These are phyloP conservation scores for Neurospora pannonica DNA, from an alignment of 495 filamentous ascomycete genomes.

Conservation along the genomic window DNA sequence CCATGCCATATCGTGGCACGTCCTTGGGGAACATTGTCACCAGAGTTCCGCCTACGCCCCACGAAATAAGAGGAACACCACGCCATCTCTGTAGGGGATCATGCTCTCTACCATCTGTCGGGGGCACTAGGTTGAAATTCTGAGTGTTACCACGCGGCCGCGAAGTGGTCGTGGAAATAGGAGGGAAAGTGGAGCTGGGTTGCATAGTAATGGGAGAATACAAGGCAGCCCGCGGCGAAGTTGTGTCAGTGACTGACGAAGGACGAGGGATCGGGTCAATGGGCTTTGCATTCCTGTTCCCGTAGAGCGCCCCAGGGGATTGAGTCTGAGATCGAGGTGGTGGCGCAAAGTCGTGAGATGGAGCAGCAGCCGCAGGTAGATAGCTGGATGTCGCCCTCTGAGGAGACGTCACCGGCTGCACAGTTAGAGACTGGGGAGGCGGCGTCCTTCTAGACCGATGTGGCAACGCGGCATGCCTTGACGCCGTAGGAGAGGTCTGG, in stretches of 20 bases:
- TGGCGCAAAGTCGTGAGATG: constrained; percentile 38
- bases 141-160: constrained; percentile 31
- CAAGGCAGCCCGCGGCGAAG: constrained; percentile 35
- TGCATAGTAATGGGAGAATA: constrained; percentile 7
- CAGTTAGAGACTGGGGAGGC: constrained; percentile 31
- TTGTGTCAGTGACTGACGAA: constrained; percentile 54
- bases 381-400: constrained; percentile 41
- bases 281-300: constrained; percentile 34
- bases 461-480: constrained; percentile 22
- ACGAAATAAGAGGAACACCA: constrained; percentile 74
- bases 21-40: constrained; percentile 83
- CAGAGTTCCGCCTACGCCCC: constrained; percentile 78
- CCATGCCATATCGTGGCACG: constrained; percentile 75
- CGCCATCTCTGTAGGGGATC: constrained; percentile 85
- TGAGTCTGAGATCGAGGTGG: constrained; percentile 76
- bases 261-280: constrained; percentile 54
- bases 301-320: constrained; percentile 59
- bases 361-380: constrained; percentile 18
- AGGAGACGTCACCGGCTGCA: constrained; percentile 35
- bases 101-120: constrained; percentile 67
- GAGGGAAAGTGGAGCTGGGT: background rate
- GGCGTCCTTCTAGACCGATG: constrained; percentile 28
- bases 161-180: constrained; percentile 5
- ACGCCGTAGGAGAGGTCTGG: constrained; percentile 18
- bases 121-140: constrained; percentile 39